Percentiles rank a stretch among this genome's conserved stretches.
Evolutionary conservation across 768 basidiomycete genomes (phyloP).

Genomic region (Auriscalpium microsporum): DNA sequence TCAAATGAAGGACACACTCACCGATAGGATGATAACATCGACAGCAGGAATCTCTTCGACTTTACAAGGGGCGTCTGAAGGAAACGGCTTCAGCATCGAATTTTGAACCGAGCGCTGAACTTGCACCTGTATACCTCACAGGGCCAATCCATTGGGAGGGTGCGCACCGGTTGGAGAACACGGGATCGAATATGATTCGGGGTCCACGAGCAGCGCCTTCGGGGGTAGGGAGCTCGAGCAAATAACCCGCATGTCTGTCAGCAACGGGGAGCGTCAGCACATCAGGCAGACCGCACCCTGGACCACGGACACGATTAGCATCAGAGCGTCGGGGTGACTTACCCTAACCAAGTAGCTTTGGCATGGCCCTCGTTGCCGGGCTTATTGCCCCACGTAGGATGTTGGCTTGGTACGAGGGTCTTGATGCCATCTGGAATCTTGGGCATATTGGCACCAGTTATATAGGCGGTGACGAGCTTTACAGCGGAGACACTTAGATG

Average conservation of each 20-base stretch:
- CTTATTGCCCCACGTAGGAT: conserved; percentile 5
- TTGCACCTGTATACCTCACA: conserved; percentile 25
- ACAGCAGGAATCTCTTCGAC: conserved; percentile 39
- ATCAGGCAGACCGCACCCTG: background rate
- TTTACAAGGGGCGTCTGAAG: conserved; percentile 27
- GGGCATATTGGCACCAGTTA: background rate
- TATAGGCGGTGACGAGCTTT: background rate
- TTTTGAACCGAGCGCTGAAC: conserved; percentile 11
- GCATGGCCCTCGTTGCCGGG: conserved; percentile 3
- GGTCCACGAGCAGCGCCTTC: conserved; percentile 27
- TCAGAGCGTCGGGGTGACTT: background rate
- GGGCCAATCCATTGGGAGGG: conserved; percentile 26
- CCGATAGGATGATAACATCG: conserved; percentile 43
- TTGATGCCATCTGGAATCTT: conserved; percentile 8
- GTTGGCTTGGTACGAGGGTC: conserved; percentile 10
- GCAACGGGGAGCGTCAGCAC: too few relatives aligned
- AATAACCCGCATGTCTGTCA: conserved; percentile 29
- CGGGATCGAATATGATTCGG: conserved; percentile 32
- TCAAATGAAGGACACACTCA: conserved; percentile 16
- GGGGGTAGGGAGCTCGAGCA: conserved; percentile 29
- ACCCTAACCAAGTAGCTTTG: conserved; percentile 15
- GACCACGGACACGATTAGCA: background rate
- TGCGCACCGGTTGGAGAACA: conserved; percentile 28
- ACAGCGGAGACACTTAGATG: background rate
- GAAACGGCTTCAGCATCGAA: background rate